Base-by-base conservation (phyloP, 2,329 filamentous ascomycete species). In the Emericellopsis cladophorae region DNA sequence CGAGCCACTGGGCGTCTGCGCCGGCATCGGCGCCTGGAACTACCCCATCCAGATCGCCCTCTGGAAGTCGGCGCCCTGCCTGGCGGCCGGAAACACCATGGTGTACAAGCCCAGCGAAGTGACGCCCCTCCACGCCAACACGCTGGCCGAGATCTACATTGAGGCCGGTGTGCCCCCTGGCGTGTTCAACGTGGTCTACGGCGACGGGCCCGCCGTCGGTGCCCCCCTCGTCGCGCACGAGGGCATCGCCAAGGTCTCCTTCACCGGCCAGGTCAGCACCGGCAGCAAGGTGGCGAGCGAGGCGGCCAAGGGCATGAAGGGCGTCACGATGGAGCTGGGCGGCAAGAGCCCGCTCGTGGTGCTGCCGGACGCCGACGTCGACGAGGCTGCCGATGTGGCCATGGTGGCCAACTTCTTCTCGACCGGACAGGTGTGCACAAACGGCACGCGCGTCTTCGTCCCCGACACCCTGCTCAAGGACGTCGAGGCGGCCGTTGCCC, bases 321-420 rank as follows among this genome's bases (percentile, higher is more conserved):
- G 88, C 55, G 81, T 92, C 38, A 94, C 88, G 16, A 89, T 93
- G 83, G 88, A 95, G 62, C 72, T 94, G 0, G 88, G 88, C 41
- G 88, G 88, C 39, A 94, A 94, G 65, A 87, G 81, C 45, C 84
- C 87, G 1, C 68, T 87, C 34, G 67, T 95, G 39, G 70, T 95
- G 37, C 75, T 94, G 1, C 84, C 84, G 1, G 87, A 93, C 53
- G 84, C 83, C 14, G 76, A 86, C 40, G 60, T 90, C 16, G 79
- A 85, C 36, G 76, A 77, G 51, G 88, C 88, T n/a, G 88, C 86
- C 29, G 81, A 94, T 53, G 83, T 85, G 24, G 87, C 86, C 47
- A 89, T 94, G 82, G 86, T 93, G 70, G 88, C 87, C 51, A 94
- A 94, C 61, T 94, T 94, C 65, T 94, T 84, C 69, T 88, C 82